Base-by-base conservation (phyloP, 352 stramenopile genomes). In the Phytophthora pseudosyringae region DNA sequence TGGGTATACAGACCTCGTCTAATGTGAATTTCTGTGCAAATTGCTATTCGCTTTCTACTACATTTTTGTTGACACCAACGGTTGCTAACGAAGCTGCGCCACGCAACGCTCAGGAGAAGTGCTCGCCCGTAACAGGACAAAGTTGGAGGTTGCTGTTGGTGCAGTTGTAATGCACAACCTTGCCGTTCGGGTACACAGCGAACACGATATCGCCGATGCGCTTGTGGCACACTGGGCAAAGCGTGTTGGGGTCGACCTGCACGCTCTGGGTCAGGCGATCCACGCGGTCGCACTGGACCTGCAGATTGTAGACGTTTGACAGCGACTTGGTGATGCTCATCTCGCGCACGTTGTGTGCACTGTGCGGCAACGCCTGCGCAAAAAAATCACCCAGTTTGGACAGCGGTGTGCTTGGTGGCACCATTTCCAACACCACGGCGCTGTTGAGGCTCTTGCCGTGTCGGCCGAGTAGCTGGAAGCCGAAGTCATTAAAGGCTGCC, bases 271-370 rank as follows among this genome's bases (percentile, higher is more conserved):
- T 88, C 25, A 91, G 70, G 48, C 86, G 90, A 26, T 93, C 83
- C 12, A 96, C 88, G 47, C 88, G 88, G 35, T 90, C 78, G 65
- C 88, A 96, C 67, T 96, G 88, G 39, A 96, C 86, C 67, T 96
- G 88, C 31, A 96, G 75, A 65, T 96, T 96, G 80, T 94, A 96
- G 29, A 96, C 84, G 72, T 96, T 96, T 43, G 84, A 94, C 56
- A 96, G 56, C 49, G 82, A 92, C 69, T 92, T 88, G 9, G 80
- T 77, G 29, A 96, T 89, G 55, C 78, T 88, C 54, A 81, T 85
- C 53, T 96, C 88, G 15, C 88, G 86, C 25, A 92, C 87, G 18
- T 94, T 89, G 67, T 96, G 88, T 3, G 86, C 84, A 49, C 83
- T 93, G 53, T 93, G 71, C 10, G 88, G 88, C 52, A 96, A 71